phyloP scores from a whole-genome alignment of 139 green algal species.

The Chlorella sp. region DNA sequence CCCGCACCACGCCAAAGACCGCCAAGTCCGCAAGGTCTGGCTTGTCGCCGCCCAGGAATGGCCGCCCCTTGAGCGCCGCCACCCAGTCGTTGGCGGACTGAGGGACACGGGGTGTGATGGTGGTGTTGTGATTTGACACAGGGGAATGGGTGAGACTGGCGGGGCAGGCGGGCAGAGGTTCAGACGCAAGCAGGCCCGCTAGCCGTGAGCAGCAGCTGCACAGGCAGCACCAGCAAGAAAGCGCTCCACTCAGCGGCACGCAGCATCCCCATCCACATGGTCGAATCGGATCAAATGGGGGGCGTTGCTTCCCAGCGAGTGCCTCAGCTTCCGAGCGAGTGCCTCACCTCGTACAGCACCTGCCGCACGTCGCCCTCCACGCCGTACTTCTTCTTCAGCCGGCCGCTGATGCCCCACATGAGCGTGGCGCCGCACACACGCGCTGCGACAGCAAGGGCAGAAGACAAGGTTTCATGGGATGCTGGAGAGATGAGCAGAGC shows the following conservation, averaged over 20 bases:
- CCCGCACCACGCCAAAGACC: conserved; percentile 90
- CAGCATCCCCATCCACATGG: neutral
- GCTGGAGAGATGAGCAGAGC: too few relatives aligned
- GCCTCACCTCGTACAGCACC: conserved; percentile 69
- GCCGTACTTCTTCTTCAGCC: conserved; percentile 84
- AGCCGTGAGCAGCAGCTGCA: neutral
- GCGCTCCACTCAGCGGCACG: neutral
- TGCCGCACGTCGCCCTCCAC: conserved; percentile 86
- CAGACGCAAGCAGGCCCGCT: neutral
- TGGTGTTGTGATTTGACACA: too few relatives aligned
- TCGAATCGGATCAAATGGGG: neutral
- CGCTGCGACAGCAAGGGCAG: too few relatives aligned
- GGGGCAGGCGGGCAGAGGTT: neutral
- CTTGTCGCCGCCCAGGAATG: conserved; percentile 66
- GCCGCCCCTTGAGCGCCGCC: conserved; percentile 34
- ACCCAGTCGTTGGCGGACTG: conserved; percentile 61
- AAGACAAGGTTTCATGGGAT: too few relatives aligned
- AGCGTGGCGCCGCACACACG: conserved; percentile 74
- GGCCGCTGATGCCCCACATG: conserved; percentile 77
- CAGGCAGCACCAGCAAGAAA: neutral
- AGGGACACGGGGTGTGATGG: neutral
- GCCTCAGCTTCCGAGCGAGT: neutral
- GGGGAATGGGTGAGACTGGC: neutral
- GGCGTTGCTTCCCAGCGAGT: neutral
- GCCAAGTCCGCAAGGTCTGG: conserved; percentile 93